These are phyloP conservation scores for Rubus parviflorus DNA, from an alignment of 306 rosid species.

Conservation along the genomic window DNA sequence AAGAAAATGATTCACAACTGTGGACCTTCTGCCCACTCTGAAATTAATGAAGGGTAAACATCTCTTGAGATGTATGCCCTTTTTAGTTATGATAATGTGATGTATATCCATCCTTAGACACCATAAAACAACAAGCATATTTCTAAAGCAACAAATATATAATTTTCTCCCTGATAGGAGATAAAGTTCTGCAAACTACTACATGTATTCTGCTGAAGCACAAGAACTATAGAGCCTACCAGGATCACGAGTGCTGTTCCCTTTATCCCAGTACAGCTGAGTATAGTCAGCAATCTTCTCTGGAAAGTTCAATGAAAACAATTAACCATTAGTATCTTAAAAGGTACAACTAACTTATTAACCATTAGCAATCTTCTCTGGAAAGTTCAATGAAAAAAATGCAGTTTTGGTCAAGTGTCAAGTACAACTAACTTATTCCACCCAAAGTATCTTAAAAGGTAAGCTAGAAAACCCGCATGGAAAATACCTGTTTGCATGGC, in stretches of 20 bases:
- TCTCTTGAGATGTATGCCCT: not conserved
- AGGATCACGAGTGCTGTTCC: constrained; percentile 55
- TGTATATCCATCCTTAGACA: not conserved
- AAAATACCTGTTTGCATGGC: constrained; percentile 67
- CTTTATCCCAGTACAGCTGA: constrained; percentile 68
- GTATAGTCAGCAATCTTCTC: constrained; percentile 70
- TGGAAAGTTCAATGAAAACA: constrained; percentile 38
- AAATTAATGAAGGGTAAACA: not conserved
- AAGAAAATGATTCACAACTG: not conserved
- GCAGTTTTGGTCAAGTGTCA: constrained; percentile 15
- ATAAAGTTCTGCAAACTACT: not conserved
- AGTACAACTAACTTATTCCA: constrained; percentile 3
- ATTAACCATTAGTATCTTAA: constrained; percentile 24
- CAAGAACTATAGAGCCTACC: constrained; percentile 47
- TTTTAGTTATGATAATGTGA: not conserved
- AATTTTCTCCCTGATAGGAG: not conserved
- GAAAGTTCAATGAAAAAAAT: constrained; percentile 25
- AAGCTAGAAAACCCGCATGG: constrained; percentile 16
- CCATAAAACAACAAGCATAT: not conserved
- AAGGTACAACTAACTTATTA: no score
- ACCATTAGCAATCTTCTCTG: constrained; percentile 56
- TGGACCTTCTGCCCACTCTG: not conserved
- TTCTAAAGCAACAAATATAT: not conserved
- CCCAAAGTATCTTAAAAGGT: constrained; percentile 6
- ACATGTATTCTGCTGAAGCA: constrained; percentile 12